Evolutionary conservation across 805 yeast genomes (phyloP).

Genomic region (Yamadazyma laniorum): DNA sequence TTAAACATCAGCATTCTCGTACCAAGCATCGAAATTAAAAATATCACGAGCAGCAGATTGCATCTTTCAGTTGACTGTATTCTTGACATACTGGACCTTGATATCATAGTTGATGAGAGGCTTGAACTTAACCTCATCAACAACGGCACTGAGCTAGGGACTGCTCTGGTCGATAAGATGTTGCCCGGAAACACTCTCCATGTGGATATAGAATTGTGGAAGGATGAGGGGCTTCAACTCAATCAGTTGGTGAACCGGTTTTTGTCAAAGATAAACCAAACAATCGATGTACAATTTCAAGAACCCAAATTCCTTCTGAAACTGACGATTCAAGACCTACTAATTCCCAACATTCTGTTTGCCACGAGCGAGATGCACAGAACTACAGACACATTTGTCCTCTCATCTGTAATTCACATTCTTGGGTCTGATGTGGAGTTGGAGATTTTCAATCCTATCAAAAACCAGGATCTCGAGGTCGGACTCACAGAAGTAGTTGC

Average conservation of each 20-base stretch:
- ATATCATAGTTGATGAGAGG: neutral
- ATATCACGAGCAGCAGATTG: neutral
- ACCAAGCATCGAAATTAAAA: neutral
- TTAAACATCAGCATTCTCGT: conserved; percentile 1
- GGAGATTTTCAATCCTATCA: conserved; percentile 52
- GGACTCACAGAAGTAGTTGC: conserved; percentile 48
- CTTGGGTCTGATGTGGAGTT: conserved; percentile 55
- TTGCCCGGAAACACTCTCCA: conserved; percentile 3
- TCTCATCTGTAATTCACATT: conserved; percentile 53
- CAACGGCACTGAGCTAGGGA: conserved; percentile 1
- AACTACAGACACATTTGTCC: conserved; percentile 36
- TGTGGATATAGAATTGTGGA: neutral
- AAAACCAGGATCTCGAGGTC: conserved; percentile 44
- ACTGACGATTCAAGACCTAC: neutral
- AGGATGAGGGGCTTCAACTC: neutral
- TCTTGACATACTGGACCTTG: neutral
- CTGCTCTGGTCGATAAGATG: neutral
- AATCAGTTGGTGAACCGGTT: conserved; percentile 7
- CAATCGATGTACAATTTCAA: neutral
- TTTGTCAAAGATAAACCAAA: conserved; percentile 4
- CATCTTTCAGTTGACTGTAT: conserved; percentile 1
- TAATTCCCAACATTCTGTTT: conserved; percentile 2
- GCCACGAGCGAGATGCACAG: neutral
- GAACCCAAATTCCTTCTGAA: neutral
- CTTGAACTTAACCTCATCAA: neutral